Conservation (phyloP, 1,284 basidiomycete genomes). For the Tilletia indica region DNA sequence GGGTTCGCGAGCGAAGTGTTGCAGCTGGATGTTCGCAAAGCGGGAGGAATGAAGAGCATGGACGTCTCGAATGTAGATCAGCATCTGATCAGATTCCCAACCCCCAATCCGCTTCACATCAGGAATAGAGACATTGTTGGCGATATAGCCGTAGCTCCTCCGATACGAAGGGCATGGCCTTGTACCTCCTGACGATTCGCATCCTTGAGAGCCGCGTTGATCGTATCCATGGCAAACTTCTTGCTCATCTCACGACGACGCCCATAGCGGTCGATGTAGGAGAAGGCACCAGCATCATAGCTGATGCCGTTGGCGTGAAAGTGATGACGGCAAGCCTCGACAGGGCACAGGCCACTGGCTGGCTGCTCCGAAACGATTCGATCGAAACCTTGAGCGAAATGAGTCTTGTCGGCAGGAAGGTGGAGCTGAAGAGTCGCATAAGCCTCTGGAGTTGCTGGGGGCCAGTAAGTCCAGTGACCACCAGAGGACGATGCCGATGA, state of each 20-base stretch:
- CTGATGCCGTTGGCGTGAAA: neutral
- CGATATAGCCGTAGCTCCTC: neutral
- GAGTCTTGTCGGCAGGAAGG: slow-evolving; percentile 2
- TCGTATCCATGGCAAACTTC: neutral
- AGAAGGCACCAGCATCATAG: neutral
- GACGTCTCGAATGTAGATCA: neutral
- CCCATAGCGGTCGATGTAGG: neutral
- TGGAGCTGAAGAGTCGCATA: neutral
- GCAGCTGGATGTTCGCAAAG: too few species aligned
- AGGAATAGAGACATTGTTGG: neutral
- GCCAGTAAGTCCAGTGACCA: neutral
- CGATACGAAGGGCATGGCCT: slow-evolving; percentile 2
- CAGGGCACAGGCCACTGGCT: neutral
- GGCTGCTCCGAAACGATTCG: neutral
- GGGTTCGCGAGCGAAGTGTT: too few species aligned
- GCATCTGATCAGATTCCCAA: neutral
- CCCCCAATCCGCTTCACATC: neutral
- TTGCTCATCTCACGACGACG: neutral
- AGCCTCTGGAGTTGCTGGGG: neutral
- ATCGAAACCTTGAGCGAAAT: neutral
- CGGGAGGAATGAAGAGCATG: too few species aligned
- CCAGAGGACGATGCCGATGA: neutral
- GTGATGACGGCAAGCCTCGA: neutral
- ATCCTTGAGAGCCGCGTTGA: neutral
- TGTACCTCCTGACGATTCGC: neutral